These are phyloP conservation scores for Xylariaceae sp. DNA, from an alignment of 2,329 filamentous ascomycete genomes.

Conservation along the genomic window DNA sequence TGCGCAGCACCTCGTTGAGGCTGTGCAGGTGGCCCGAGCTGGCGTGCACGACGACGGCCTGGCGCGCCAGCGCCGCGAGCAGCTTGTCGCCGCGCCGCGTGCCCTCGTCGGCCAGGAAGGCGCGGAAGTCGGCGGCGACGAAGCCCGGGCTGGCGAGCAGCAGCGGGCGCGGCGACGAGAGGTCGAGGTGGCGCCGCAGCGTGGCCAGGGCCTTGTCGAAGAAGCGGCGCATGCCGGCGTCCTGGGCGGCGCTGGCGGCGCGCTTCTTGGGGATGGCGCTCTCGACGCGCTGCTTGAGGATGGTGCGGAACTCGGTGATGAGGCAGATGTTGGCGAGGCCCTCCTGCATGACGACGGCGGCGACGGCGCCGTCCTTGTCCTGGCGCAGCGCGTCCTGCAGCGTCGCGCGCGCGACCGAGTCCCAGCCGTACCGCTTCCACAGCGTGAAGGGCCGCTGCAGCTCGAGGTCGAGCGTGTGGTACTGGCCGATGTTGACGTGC, in stretches of 20 bases:
- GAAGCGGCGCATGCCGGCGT: conserved; percentile 68
- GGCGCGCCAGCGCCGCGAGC: conserved; percentile 53
- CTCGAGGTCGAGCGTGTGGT: conserved; percentile 70
- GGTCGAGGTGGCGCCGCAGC: conserved; percentile 70
- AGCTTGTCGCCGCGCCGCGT: conserved; percentile 57
- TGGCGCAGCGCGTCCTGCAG: conserved; percentile 73
- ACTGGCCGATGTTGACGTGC: conserved; percentile 44
- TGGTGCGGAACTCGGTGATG: conserved; percentile 71
- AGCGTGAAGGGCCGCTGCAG: conserved; percentile 81
- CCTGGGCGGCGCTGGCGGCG: conserved; percentile 54
- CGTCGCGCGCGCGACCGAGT: conserved; percentile 74
- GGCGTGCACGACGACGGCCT: conserved; percentile 70
- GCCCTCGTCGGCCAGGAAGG: conserved; percentile 59
- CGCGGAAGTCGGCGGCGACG: conserved; percentile 71
- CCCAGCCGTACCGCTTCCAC: conserved; percentile 81
- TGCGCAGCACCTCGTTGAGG: conserved; percentile 79
- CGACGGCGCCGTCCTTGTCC: conserved; percentile 72
- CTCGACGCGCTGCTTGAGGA: conserved; percentile 64
- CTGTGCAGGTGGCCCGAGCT: conserved; percentile 82
- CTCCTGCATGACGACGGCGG: conserved; percentile 91
- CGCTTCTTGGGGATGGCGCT: conserved; percentile 61
- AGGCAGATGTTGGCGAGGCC: conserved; percentile 76
- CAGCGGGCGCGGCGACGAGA: conserved; percentile 61
- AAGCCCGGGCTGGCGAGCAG: conserved; percentile 88
- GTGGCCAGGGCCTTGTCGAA: conserved; percentile 70